A percentile compares a stretch with the other conserved stretches of the same genome.
phyloP scores from a whole-genome alignment of 1,284 basidiomycete genomes.

The Austroboletus novae-zelandiae region DNA sequence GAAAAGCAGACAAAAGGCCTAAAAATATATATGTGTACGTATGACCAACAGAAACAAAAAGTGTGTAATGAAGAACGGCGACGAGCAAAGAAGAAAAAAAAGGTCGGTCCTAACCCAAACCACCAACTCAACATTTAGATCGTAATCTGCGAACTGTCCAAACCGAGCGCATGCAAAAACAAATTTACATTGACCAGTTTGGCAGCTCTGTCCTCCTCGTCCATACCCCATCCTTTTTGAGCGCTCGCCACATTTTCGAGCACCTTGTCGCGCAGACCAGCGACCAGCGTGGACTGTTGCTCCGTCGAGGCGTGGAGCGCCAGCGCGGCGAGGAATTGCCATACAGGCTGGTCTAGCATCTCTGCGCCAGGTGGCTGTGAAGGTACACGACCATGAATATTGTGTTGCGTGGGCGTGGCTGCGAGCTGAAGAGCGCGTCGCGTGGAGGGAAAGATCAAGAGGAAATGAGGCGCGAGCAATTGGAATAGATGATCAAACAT shows the following conservation, averaged over 20 bases:
- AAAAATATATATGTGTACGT: conserved; percentile 5
- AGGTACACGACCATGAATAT: conserved; percentile 22
- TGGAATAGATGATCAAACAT: conserved; percentile 87
- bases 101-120: conserved; percentile 1
- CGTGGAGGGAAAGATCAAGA: conserved; percentile 87
- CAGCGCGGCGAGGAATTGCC: conserved; percentile 88
- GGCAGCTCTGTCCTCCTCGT: conserved; percentile 66
- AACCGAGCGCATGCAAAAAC: conserved; percentile 79
- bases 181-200: conserved; percentile 83
- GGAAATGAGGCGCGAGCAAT: conserved; percentile 71
- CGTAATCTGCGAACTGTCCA: conserved; percentile 81
- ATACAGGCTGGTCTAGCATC: conserved; percentile 85
- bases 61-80: too few relatives aligned
- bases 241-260: conserved; percentile 81
- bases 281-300: conserved; percentile 86
- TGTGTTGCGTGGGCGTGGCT: conserved; percentile 36
- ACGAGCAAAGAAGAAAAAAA: conserved; percentile 7
- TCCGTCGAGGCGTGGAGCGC: conserved; percentile 84
- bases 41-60: too few relatives aligned
- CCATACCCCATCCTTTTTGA: conserved; percentile 66
- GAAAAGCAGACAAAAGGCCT: conserved; percentile 5
- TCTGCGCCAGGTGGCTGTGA: conserved; percentile 69
- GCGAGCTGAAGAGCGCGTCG: conserved; percentile 55
- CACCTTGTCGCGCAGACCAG: conserved; percentile 87
- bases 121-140: conserved; percentile 39